phyloP scores from a whole-genome alignment of 495 filamentous ascomycete genomes.

The Corynascus novoguineensis region DNA sequence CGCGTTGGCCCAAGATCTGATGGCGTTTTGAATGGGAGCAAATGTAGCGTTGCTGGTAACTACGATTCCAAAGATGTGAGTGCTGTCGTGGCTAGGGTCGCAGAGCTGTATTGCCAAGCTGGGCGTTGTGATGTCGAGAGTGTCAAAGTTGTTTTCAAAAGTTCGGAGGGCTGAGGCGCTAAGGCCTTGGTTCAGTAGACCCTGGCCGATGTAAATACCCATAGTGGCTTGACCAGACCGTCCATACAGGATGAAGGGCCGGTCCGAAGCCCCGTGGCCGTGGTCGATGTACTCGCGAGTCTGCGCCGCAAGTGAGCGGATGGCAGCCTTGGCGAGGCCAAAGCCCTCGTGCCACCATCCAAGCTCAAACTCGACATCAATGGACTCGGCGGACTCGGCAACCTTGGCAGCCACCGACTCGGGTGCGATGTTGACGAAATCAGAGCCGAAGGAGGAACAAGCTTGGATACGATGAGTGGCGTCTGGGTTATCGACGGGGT shows the following conservation, averaged over 20 bases:
- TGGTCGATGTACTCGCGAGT: constrained; percentile 9
- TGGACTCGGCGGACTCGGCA: background rate
- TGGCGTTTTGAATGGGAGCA: constrained; percentile 27
- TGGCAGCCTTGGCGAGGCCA: background rate
- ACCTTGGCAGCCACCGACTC: background rate
- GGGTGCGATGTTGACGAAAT: constrained; percentile 2
- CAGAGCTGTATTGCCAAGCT: constrained; percentile 38
- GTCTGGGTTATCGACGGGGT: constrained; percentile 28
- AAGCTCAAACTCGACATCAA: constrained; percentile 5
- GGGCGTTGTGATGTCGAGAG: background rate
- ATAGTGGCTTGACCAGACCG: constrained; percentile 9
- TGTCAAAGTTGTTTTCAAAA: background rate
- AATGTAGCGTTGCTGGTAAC: constrained; percentile 32
- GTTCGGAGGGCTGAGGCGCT: constrained; percentile 20
- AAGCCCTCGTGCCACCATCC: constrained; percentile 7
- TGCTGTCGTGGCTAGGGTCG: constrained; percentile 18
- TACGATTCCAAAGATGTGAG: constrained; percentile 34
- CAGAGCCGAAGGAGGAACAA: constrained; percentile 29
- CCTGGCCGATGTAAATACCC: constrained; percentile 21
- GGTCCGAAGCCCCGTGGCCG: background rate
- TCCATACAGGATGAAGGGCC: constrained; percentile 14
- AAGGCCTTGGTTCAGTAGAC: constrained; percentile 26
- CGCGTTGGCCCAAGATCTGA: constrained; percentile 33
- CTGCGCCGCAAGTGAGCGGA: constrained; percentile 7
- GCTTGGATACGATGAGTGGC: constrained; percentile 28